These are phyloP conservation scores for Trichaptum fuscoviolaceum DNA, from an alignment of 768 basidiomycete genomes.

Conservation along the genomic window DNA sequence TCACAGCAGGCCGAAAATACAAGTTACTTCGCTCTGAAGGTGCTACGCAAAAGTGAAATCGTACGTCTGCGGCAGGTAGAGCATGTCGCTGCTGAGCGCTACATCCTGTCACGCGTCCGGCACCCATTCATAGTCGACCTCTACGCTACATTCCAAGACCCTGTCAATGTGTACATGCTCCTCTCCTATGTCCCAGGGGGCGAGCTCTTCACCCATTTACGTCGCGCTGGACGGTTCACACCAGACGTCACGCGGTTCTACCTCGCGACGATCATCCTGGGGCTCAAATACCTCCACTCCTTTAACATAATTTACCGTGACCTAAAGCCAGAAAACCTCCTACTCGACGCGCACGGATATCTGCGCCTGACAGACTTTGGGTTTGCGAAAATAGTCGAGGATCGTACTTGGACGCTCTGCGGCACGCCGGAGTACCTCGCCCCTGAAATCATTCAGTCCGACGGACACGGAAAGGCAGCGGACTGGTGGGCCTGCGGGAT, in stretches of 20 bases:
- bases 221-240: slow-evolving; percentile 90
- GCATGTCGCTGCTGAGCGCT: slow-evolving; percentile 95
- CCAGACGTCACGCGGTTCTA: slow-evolving; percentile 98
- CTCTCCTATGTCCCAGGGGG: slow-evolving; percentile 96
- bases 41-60: slow-evolving; percentile 80
- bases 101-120: slow-evolving; percentile 84
- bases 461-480: slow-evolving; percentile 96
- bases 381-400: slow-evolving; percentile 95
- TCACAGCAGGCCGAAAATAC: slow-evolving; percentile 44
- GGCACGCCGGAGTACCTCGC: slow-evolving; percentile 96
- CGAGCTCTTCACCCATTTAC: slow-evolving; percentile 94
- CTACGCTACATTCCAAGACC: slow-evolving; percentile 93
- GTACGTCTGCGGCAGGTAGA: slow-evolving; percentile 92
- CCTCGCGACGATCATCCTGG: slow-evolving; percentile 92
- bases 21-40: slow-evolving; percentile 81
- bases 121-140: slow-evolving; percentile 98
- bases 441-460: slow-evolving; percentile 96
- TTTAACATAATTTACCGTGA: slow-evolving; percentile 99
- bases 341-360: slow-evolving; percentile 90
- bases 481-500: slow-evolving; percentile 99
- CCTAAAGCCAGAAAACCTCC: slow-evolving; percentile 97
- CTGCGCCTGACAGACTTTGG: slow-evolving; percentile 96
- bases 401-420: slow-evolving; percentile 97
- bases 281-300: slow-evolving; percentile 89
- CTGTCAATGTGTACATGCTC: slow-evolving; percentile 96